phyloP scores from a whole-genome alignment of 2,329 filamentous ascomycete genomes.

The Parastagonospora avenae region DNA sequence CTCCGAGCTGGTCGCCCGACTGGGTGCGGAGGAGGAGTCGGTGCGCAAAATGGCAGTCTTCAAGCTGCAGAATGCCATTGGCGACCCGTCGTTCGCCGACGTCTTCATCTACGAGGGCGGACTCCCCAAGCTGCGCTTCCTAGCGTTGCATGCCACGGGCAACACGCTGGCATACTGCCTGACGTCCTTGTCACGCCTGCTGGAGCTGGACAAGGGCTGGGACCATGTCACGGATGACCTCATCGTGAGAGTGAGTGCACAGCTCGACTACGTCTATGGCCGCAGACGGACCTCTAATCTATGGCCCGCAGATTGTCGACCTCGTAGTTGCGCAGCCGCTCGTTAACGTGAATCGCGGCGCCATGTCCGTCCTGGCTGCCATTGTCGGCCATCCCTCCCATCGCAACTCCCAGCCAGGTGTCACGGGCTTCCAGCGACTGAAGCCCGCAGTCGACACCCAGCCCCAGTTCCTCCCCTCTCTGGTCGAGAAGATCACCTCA shows the following conservation, averaged over 20 bases:
- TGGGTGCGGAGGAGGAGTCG: slow-evolving; percentile 76
- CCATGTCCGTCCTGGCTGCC: slow-evolving; percentile 94
- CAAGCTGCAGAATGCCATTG: slow-evolving; percentile 93
- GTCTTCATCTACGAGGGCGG: slow-evolving; percentile 92
- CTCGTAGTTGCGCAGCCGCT: slow-evolving; percentile 93
- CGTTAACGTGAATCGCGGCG: slow-evolving; percentile 94
- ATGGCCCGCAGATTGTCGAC: slow-evolving; percentile 72
- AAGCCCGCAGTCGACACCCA: slow-evolving; percentile 91
- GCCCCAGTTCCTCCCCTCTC: slow-evolving; percentile 91
- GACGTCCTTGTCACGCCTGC: slow-evolving; percentile 81
- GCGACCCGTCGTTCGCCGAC: slow-evolving; percentile 94
- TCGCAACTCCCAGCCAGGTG: slow-evolving; percentile 60
- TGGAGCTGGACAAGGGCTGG: slow-evolving; percentile 99
- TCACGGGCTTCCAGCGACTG: slow-evolving; percentile 86
- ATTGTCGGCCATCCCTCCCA: slow-evolving; percentile 84
- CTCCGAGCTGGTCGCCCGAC: slow-evolving; percentile 62
- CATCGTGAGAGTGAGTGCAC: slow-evolving; percentile 63
- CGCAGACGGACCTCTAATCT: slow-evolving; percentile 11
- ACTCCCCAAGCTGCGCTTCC: slow-evolving; percentile 75
- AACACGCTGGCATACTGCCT: slow-evolving; percentile 96
- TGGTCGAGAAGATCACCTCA: slow-evolving; percentile 88
- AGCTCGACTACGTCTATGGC: neutral
- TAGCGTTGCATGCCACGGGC: slow-evolving; percentile 83
- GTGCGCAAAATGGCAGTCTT: slow-evolving; percentile 98
- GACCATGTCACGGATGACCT: slow-evolving; percentile 80